Evolutionary conservation across 176 grass and related monocot genomes (phyloP), one percentile per base, ranked within the genome.

Genomic region (Hsuehochloa calcarea): DNA sequence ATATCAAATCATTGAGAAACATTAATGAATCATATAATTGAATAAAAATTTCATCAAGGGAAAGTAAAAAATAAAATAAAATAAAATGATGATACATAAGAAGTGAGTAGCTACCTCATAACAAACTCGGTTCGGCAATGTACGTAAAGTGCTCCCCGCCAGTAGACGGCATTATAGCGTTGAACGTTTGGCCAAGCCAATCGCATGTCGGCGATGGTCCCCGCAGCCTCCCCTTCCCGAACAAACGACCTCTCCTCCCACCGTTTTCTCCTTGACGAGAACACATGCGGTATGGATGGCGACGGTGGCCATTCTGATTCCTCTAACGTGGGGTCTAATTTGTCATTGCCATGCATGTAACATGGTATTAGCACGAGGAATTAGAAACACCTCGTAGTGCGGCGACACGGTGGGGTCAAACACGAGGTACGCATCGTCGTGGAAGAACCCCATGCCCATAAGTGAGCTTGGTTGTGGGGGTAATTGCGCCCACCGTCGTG

Each of bases 341-440:
- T 13, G 47, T 34, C 46, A 0, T 56, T 1, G 6, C 5, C 0
- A 15, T 45, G 4, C 0, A 15, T 45, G 4, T 15, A 27, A 5
- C 44, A 1, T 4, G 43, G 6, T 15, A 29, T 44, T 5, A 31
- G 27, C 46, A 4, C 13, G 2, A 5, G 39, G 38, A 13, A 62
- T 26, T 3, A 45, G n/a, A 0, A 78, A 25, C 8, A 78, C 75
- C 56, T 63, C 4, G 15, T 61, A 78, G 2, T 78, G 39, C 7
- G 75, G 22, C 56, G 74, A 77, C 22, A 43, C 37, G 4, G n/a
- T 44, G 74, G 74, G 74, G 56, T 78, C 75, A 16, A 78, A 77
- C 8, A 23, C 35, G 12, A 77, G 74, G 37, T 23, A 5, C 7
- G 16, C 22, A 8, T 25, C 35, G 10, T 74, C 15, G 20, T 0